phyloP scores from a whole-genome alignment of 805 yeast species.

The Myxozyma monticola region DNA sequence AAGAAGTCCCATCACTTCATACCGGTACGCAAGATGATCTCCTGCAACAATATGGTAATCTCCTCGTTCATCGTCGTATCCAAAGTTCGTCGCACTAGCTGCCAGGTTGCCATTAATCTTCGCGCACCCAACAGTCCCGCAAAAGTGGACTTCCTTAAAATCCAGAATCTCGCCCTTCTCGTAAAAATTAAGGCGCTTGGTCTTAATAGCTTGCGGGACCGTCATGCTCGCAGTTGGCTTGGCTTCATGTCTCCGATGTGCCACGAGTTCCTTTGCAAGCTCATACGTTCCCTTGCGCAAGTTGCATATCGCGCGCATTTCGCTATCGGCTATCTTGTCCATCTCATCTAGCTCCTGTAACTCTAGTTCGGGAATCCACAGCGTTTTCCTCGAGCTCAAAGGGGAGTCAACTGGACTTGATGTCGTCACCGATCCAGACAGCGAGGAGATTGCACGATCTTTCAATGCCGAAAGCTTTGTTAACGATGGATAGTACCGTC shows the following conservation, averaged over 20 bases:
- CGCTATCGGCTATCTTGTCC: constrained; percentile 23
- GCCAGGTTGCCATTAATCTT: constrained; percentile 32
- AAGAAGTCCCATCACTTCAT: constrained; percentile 56
- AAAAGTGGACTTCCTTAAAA: constrained; percentile 50
- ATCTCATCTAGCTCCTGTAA: constrained; percentile 11
- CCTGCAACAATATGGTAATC: constrained; percentile 56
- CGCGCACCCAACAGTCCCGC: constrained; percentile 43
- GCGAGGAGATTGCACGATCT: constrained; percentile 13
- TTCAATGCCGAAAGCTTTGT: constrained; percentile 5
- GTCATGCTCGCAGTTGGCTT: constrained; percentile 4
- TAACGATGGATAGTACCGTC: too few relatives aligned
- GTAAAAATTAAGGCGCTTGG: constrained; percentile 46
- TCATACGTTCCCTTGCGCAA: constrained; percentile 5
- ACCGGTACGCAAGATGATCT: constrained; percentile 77
- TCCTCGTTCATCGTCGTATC: constrained; percentile 69
- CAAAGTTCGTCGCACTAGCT: constrained; percentile 49
- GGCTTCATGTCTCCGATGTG: background rate
- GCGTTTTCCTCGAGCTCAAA: constrained; percentile 2
- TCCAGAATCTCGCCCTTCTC: constrained; percentile 64
- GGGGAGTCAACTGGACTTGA: constrained; percentile 1
- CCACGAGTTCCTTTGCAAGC: constrained; percentile 18
- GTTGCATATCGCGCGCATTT: constrained; percentile 17
- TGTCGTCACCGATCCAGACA: constrained; percentile 2
- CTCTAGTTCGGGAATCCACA: constrained; percentile 15
- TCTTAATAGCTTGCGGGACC: constrained; percentile 11